These are phyloP conservation scores for Verticillium alfalfae DNA, from an alignment of 2,329 filamentous ascomycete species.

Conservation along the genomic window DNA sequence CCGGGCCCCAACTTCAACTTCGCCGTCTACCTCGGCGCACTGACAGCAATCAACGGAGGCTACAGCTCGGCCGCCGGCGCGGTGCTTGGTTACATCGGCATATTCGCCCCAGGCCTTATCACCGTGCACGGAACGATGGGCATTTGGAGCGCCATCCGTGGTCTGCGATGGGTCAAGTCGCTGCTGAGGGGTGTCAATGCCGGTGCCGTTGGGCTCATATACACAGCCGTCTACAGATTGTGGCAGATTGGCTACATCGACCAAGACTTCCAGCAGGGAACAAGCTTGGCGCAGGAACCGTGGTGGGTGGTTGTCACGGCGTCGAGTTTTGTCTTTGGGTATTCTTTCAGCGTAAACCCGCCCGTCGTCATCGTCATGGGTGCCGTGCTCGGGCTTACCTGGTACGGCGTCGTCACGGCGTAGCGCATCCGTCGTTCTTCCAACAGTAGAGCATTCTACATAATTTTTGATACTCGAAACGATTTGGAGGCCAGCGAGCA, in stretches of 20 bases:
- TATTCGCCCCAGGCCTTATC: slow-evolving; percentile 45
- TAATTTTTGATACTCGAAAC: too few relatives aligned
- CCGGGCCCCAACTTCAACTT: slow-evolving; percentile 43
- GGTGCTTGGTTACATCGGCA: slow-evolving; percentile 43
- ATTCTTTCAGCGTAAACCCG: background rate
- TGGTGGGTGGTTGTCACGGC: slow-evolving; percentile 60
- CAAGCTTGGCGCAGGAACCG: slow-evolving; percentile 50
- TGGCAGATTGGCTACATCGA: slow-evolving; percentile 59
- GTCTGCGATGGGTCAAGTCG: slow-evolving; percentile 38
- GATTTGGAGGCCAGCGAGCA: too few relatives aligned
- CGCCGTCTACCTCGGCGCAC: slow-evolving; percentile 49
- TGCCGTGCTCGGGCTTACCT: background rate
- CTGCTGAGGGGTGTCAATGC: slow-evolving; percentile 53
- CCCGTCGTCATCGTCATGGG: background rate
- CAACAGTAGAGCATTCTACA: too few relatives aligned
- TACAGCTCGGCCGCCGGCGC: slow-evolving; percentile 38
- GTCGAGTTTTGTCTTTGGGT: background rate
- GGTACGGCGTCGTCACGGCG: background rate
- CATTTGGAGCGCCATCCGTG: slow-evolving; percentile 47
- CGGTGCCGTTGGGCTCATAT: slow-evolving; percentile 55
- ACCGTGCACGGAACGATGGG: slow-evolving; percentile 46
- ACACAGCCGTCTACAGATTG: slow-evolving; percentile 57
- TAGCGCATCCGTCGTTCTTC: background rate
- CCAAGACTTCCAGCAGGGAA: slow-evolving; percentile 37
- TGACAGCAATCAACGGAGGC: slow-evolving; percentile 36